Conservation (phyloP, 331 rosid genomes). For the Prunus yedoensis region DNA sequence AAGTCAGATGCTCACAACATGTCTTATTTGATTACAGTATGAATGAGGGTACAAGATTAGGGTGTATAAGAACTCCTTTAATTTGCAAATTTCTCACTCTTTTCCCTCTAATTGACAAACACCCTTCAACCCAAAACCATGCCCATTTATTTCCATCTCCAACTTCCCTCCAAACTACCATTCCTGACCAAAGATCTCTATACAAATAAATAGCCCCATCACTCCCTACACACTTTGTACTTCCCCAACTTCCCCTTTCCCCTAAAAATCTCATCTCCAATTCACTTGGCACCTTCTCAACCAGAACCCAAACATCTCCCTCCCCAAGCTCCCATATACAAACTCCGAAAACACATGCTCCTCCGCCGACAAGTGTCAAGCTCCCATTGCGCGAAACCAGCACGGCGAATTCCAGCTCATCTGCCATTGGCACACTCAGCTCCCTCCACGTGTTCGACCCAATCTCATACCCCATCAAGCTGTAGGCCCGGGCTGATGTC, state of each 20-base stretch:
- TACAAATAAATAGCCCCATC: slow-evolving; percentile 44
- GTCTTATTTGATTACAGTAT: too few species aligned
- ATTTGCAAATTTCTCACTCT: slow-evolving; percentile 35
- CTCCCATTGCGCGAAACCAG: slow-evolving; percentile 30
- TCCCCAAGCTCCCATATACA: slow-evolving; percentile 53
- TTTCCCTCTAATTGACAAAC: slow-evolving; percentile 31
- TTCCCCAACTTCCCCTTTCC: slow-evolving; percentile 28
- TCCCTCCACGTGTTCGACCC: slow-evolving; percentile 37
- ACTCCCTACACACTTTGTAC: slow-evolving; percentile 50
- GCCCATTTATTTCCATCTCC: slow-evolving; percentile 26
- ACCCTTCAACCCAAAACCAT: slow-evolving; percentile 63
- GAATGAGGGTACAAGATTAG: slow-evolving; percentile 36
- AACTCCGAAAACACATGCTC: slow-evolving; percentile 33
- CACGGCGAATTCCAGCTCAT: slow-evolving; percentile 55
- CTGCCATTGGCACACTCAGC: slow-evolving; percentile 55
- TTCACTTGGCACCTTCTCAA: slow-evolving; percentile 42
- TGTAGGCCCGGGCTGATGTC: slow-evolving; percentile 55
- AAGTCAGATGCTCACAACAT: too few species aligned
- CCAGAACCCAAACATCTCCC: slow-evolving; percentile 37
- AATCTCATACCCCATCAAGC: slow-evolving; percentile 45
- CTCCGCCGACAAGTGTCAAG: slow-evolving; percentile 55
- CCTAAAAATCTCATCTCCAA: slow-evolving; percentile 41
- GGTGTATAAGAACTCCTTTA: slow-evolving; percentile 54
- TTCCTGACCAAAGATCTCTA: slow-evolving; percentile 41
- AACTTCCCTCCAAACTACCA: slow-evolving; percentile 45